Evolutionary conservation across 164 flowering plant genomes (phyloP).

Genomic region (Tetracentron sinense): DNA sequence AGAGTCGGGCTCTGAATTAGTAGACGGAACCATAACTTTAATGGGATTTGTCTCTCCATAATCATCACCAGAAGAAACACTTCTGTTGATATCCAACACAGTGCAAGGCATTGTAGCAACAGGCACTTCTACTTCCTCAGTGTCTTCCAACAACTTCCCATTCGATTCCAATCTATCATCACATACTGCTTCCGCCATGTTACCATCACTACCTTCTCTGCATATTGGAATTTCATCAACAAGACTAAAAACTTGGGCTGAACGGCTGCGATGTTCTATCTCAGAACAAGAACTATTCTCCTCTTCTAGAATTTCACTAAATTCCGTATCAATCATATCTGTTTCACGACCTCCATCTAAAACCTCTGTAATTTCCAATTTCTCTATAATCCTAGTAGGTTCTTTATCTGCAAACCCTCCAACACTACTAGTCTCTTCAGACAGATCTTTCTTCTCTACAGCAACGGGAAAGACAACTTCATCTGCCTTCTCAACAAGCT

Average conservation of each 20-base stretch:
- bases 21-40: neutral
- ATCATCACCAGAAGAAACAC: neutral
- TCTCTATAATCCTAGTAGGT: neutral
- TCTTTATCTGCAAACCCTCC: conserved; percentile 7
- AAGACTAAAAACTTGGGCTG: neutral
- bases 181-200: neutral
- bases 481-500: neutral
- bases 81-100: neutral
- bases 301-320: conserved; percentile 1
- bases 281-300: neutral
- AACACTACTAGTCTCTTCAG: neutral
- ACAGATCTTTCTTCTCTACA: neutral
- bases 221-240: neutral
- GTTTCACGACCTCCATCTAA: neutral
- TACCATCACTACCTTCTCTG: neutral
- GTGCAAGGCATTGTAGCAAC: neutral
- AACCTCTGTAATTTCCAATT: neutral
- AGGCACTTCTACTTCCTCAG: neutral
- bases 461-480: neutral
- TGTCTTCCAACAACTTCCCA: neutral
- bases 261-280: neutral
- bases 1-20: neutral
- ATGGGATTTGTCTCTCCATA: neutral
- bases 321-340: conserved; percentile 3
- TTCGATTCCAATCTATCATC: conserved; percentile 1